Evolutionary conservation across 371 early-diverging fungal species (phyloP), one percentile per base, ranked within the genome.

Genomic region (Actinomucor elegans): DNA sequence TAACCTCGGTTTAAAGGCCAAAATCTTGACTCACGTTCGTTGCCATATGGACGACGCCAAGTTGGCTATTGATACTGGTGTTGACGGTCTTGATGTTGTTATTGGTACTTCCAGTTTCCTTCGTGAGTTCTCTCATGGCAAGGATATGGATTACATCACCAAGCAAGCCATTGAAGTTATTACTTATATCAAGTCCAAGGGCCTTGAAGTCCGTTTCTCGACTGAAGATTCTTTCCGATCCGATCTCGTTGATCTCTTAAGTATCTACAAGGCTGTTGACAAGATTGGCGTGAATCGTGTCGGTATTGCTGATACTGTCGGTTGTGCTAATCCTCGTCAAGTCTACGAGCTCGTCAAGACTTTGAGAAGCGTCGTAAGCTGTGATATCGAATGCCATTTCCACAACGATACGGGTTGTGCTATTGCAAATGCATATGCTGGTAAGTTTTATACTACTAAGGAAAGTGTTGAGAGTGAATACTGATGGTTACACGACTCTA

Each of bases 381-480:
- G 96, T 69, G 98, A 97, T 70, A 97, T 97, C 55, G 98, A 96
- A 75, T 92, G 93, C 73, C 98, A 97, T 65, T 97, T 97, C 86
- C 98, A 97, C 80, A 92, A 97, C 69, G 98, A 97, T 67, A 97
- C 98, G n/a, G 96, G 96, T 27, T 97, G 98, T 71, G 94, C 96
- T 33, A 94, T 96, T 59, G 96, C 96, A 32, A 97, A 97, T 68
- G 94, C 98, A 28, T 95, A 93, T 69, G 91, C 95, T 44, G 91
- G 75, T 77, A 70, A 48, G 47, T 35, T 43, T 26, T n/a, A 33
- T 35, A n/a, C n/a, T n/a, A n/a, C n/a, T n/a, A n/a, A n/a, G n/a
- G n/a, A n/a, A n/a, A n/a, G n/a, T n/a, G n/a, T n/a, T n/a, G n/a
- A n/a, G n/a, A n/a, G n/a, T n/a, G n/a, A n/a, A n/a, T n/a, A n/a